Conservation (phyloP, 306 rosid species). For the Vigna unguiculata region DNA sequence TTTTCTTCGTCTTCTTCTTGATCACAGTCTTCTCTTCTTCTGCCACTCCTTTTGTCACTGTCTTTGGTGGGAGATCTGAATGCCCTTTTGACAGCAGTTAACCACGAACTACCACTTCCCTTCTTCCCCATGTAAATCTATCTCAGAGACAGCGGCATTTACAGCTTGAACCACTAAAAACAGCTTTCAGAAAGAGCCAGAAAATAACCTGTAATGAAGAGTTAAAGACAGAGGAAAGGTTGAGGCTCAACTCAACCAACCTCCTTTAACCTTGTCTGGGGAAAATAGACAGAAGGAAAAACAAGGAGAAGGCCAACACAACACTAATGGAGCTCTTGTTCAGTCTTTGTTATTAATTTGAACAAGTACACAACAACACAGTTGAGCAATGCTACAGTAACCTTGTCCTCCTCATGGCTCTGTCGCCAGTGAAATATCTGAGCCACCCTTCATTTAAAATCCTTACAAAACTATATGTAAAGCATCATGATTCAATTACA, state of each 20-base stretch:
- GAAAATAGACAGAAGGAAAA: slow-evolving; percentile 29
- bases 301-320: slow-evolving; percentile 18
- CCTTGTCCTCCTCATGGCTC: slow-evolving; percentile 39
- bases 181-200: slow-evolving; percentile 42
- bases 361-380: slow-evolving; percentile 37
- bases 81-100: slow-evolving; percentile 97
- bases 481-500: background rate
- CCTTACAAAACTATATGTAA: slow-evolving; percentile 16
- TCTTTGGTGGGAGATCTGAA: slow-evolving; percentile 99
- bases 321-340: slow-evolving; percentile 41
- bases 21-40: slow-evolving; percentile 52
- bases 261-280: slow-evolving; percentile 37
- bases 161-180: slow-evolving; percentile 39
- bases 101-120: slow-evolving; percentile 80
- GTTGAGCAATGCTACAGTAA: slow-evolving; percentile 42
- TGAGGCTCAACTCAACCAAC: background rate
- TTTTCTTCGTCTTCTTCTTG: slow-evolving; percentile 84
- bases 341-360: slow-evolving; percentile 43
- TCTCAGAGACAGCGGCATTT: slow-evolving; percentile 51
- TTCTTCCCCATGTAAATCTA: slow-evolving; percentile 90
- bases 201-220: slow-evolving; percentile 35
- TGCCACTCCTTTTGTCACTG: slow-evolving; percentile 45
- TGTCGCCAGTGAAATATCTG: slow-evolving; percentile 27
- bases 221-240: slow-evolving; percentile 37
- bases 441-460: slow-evolving; percentile 1